Base-by-base conservation (phyloP, 2,329 filamentous ascomycete genomes). In the Xylaria sp. region DNA sequence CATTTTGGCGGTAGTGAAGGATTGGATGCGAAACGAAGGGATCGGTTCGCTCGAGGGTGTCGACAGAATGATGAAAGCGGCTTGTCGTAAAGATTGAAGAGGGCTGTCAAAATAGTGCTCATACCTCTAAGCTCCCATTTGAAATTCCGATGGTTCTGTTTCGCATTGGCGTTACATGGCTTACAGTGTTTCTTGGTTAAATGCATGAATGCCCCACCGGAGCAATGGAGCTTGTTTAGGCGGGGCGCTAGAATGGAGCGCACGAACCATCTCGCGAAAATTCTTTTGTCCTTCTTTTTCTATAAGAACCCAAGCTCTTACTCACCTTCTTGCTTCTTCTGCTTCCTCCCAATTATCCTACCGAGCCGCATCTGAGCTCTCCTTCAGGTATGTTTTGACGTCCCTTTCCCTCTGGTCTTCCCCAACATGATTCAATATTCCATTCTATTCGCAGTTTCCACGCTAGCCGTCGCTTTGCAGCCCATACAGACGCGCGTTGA, bases 1-100 rank as follows among this genome's bases (percentile, higher is more conserved):
- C 83, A 85, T 85, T 65, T 77, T 83, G 80, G 72, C 75, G 76
- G 75, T 74, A 72, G 70, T 73, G 71, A 67, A 62, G 67, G 66
- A 72, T 74, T 71, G 72, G 59, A 64, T 70, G 66, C 59, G 66
- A 50, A 61, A 64, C 56, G 53, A 61, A 67, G 58, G 63, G 63
- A 60, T 61, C 70, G 62, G 57, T 69, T 61, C 57, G 69, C 61
- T 71, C 60, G 71, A 71, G 68, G 71, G 54, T 65, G 65, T 72
- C 47, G 71, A 70, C 70, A 69, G 58, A 50, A 56, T 61, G 55
- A 36, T 66, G 47, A 59, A 44, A 61, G 67, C 45, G 57, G 66
- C 57, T 71, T 61, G 70, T 72, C 66, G 71, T 60, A 55, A 57
- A 22, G 51, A 29, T 68, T 63, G 63, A 69, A 67, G 68, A 73